Conservation (phyloP, 805 yeast genomes). For the Kodamaea jinghongensis region DNA sequence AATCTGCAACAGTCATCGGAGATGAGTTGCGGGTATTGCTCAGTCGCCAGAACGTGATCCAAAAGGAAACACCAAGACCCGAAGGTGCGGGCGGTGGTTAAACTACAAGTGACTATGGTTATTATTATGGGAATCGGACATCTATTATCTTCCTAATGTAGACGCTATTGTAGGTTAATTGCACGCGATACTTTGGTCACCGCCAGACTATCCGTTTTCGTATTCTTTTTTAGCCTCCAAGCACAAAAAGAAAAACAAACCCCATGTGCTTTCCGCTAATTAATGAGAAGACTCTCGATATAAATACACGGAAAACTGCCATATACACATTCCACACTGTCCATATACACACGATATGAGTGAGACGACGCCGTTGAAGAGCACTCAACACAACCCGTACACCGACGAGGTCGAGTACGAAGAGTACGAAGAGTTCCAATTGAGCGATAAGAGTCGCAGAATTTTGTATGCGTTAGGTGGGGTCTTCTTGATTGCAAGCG, state of each 20-base stretch:
- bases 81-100: slow-evolving; percentile 47
- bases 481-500: slow-evolving; percentile 12
- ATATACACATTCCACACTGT: too few species aligned
- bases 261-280: too few species aligned
- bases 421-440: slow-evolving; percentile 15
- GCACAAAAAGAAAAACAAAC: too few species aligned
- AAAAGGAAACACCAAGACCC: slow-evolving; percentile 53
- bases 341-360: slow-evolving; percentile 5
- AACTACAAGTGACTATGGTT: not conserved
- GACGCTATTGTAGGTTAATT: too few species aligned
- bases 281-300: too few species aligned
- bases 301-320: too few species aligned
- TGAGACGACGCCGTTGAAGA: slow-evolving; percentile 14
- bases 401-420: slow-evolving; percentile 17
- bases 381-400: slow-evolving; percentile 4
- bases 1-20: slow-evolving; percentile 23
- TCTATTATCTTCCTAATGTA: too few species aligned
- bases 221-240: too few species aligned
- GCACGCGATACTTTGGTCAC: too few species aligned
- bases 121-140: not conserved
- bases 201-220: too few species aligned
- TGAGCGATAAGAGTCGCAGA: slow-evolving; percentile 14
- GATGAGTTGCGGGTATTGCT: slow-evolving; percentile 60
- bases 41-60: slow-evolving; percentile 58
- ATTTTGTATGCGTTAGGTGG: slow-evolving; percentile 13